A percentile compares a stretch with the other conserved stretches of the same genome.
Evolutionary conservation across 2,329 filamentous ascomycete genomes (phyloP).

Genomic region (Pyricularia grisea): DNA sequence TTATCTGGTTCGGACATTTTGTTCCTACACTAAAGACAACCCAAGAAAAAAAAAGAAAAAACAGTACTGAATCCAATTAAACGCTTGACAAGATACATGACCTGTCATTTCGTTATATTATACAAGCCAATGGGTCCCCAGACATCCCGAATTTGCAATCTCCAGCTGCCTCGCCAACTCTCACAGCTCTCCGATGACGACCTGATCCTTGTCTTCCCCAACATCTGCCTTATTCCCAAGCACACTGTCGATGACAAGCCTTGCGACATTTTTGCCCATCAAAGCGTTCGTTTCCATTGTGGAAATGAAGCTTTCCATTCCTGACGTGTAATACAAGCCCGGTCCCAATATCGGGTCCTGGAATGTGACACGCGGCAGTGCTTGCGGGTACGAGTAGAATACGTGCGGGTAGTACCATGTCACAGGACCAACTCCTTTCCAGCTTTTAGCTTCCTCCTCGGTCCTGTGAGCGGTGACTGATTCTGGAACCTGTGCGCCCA

Average conservation of each 20-base stretch:
- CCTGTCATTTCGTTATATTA: not conserved
- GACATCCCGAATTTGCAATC: not conserved
- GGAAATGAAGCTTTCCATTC: slow-evolving; percentile 88
- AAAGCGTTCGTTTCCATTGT: slow-evolving; percentile 96
- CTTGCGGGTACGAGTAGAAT: slow-evolving; percentile 80
- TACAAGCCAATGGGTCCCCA: not conserved
- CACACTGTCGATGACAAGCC: slow-evolving; percentile 52
- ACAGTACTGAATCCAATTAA: not conserved
- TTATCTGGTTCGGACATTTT: too few relatives aligned
- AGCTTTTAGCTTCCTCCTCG: slow-evolving; percentile 21
- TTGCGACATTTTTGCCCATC: slow-evolving; percentile 80
- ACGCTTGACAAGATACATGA: not conserved
- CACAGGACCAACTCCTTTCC: slow-evolving; percentile 34
- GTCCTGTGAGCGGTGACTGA: slow-evolving; percentile 22
- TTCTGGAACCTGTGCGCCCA: slow-evolving; percentile 37
- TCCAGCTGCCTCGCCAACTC: not conserved
- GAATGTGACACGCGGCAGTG: slow-evolving; percentile 78
- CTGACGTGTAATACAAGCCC: slow-evolving; percentile 61
- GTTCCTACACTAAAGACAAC: too few relatives aligned
- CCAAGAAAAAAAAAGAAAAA: too few relatives aligned
- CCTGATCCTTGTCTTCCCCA: not conserved
- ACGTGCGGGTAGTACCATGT: slow-evolving; percentile 70
- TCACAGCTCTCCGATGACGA: slow-evolving; percentile 1
- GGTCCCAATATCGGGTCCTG: slow-evolving; percentile 64
- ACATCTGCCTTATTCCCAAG: not conserved